Percentiles rank a stretch among this genome's conserved stretches.
phyloP scores from a whole-genome alignment of 2,329 filamentous ascomycete genomes.

The Sclerotinia spermophila region DNA sequence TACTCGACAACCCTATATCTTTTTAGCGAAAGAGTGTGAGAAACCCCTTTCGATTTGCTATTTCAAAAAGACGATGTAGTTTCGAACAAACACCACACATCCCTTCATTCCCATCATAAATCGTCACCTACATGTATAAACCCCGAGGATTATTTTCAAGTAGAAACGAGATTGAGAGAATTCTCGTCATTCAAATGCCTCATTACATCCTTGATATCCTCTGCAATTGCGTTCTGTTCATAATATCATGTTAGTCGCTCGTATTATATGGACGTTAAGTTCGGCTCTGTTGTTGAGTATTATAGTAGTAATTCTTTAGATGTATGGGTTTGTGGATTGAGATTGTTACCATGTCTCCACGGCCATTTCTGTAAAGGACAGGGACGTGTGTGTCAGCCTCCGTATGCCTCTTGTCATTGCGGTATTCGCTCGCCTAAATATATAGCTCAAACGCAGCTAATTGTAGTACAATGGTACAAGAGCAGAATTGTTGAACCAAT shows the following conservation, averaged over 20 bases:
- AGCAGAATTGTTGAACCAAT: not conserved
- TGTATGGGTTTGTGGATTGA: not conserved
- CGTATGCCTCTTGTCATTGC: not conserved
- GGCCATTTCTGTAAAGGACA: not conserved
- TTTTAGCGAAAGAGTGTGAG: not conserved
- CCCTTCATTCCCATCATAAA: not conserved
- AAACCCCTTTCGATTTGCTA: not conserved
- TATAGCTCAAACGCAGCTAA: not conserved
- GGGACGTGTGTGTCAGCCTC: rapidly evolving
- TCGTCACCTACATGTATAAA: not conserved
- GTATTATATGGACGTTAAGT: not conserved
- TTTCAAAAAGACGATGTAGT: too few relatives aligned
- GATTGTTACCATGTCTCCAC: not conserved
- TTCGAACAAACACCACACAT: not conserved
- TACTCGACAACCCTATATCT: not conserved
- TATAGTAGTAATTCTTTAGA: too few relatives aligned
- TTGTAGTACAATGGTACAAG: not conserved
- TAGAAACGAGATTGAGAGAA: not conserved
- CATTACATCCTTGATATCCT: not conserved
- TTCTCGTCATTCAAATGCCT: not conserved
- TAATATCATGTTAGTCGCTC: not conserved
- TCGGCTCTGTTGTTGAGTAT: too few relatives aligned
- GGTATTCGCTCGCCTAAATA: not conserved
- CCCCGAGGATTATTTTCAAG: not conserved
- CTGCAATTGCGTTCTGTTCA: not conserved